Evolutionary conservation across 371 early-diverging fungal species (phyloP).

Genomic region (Mucor ambiguus): DNA sequence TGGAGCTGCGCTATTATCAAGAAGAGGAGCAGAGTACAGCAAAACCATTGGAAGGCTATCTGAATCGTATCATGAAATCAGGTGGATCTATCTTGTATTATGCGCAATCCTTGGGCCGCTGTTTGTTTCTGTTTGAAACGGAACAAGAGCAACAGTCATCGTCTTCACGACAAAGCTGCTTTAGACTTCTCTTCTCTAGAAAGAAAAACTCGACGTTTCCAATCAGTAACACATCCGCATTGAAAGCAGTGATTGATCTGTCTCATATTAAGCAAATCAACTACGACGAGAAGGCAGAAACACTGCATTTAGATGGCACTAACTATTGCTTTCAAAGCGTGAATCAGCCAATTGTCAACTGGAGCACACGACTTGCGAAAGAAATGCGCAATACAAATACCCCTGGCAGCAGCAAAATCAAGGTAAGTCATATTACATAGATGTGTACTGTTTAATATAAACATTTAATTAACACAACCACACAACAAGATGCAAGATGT

Average conservation of each 20-base stretch:
- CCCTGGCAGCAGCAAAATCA: neutral
- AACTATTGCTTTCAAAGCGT: neutral
- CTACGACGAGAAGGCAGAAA: neutral
- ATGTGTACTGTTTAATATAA: neutral
- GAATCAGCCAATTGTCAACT: neutral
- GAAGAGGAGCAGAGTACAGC: neutral
- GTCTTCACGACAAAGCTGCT: neutral
- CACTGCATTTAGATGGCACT: neutral
- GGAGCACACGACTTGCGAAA: neutral
- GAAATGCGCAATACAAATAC: neutral
- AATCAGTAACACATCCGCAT: neutral
- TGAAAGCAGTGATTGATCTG: slow-evolving; percentile 5
- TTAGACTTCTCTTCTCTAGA: neutral
- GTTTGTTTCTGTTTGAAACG: neutral
- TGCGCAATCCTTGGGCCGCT: neutral
- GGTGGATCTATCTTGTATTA: neutral
- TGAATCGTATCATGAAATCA: neutral
- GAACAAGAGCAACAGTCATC: neutral
- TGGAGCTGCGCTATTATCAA: slow-evolving; percentile 12
- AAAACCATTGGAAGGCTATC: neutral
- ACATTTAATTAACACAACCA: neutral
- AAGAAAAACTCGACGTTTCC: slow-evolving; percentile 1
- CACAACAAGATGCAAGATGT: neutral
- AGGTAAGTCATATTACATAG: neutral
- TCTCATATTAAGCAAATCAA: neutral